These are phyloP conservation scores for Zygnema circumcarinatum DNA, from an alignment of 139 green algal genomes.

Conservation along the genomic window DNA sequence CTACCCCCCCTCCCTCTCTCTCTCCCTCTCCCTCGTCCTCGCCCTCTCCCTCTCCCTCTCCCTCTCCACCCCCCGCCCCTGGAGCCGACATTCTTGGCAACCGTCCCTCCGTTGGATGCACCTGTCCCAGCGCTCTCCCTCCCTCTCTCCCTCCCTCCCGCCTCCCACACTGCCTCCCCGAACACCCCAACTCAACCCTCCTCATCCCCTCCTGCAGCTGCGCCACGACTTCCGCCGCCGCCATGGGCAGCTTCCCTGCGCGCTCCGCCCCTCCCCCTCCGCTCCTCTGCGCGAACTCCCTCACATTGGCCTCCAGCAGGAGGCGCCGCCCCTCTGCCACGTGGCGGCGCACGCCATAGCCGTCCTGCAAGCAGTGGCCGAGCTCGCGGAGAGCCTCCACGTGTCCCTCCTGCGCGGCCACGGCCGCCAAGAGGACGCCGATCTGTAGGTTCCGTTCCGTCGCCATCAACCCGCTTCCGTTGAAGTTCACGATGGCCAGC, in stretches of 20 bases:
- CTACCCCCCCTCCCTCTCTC: neutral
- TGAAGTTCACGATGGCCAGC: slow-evolving; percentile 59
- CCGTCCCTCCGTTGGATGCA: too few species aligned
- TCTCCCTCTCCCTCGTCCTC: neutral
- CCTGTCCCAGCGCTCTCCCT: neutral
- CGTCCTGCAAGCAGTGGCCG: slow-evolving; percentile 62
- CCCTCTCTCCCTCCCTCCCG: neutral
- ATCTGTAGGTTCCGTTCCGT: slow-evolving; percentile 24
- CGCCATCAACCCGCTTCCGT: slow-evolving; percentile 41
- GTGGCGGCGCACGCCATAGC: slow-evolving; percentile 39
- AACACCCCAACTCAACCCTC: neutral
- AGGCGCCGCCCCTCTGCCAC: slow-evolving; percentile 30
- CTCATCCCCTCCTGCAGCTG: neutral
- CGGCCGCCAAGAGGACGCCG: slow-evolving; percentile 43
- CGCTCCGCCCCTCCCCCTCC: neutral
- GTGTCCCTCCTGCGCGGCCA: slow-evolving; percentile 22
- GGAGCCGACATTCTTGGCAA: too few species aligned
- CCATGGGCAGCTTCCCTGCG: slow-evolving; percentile 1
- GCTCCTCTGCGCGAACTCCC: slow-evolving; percentile 7
- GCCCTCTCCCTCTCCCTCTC: neutral
- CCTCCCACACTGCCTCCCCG: too few species aligned
- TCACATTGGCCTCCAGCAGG: slow-evolving; percentile 54
- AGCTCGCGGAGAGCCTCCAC: slow-evolving; percentile 55
- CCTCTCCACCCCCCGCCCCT: neutral
- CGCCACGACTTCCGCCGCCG: neutral